phyloP scores from a whole-genome alignment of 768 basidiomycete species.

The Gyrodon lividus region DNA sequence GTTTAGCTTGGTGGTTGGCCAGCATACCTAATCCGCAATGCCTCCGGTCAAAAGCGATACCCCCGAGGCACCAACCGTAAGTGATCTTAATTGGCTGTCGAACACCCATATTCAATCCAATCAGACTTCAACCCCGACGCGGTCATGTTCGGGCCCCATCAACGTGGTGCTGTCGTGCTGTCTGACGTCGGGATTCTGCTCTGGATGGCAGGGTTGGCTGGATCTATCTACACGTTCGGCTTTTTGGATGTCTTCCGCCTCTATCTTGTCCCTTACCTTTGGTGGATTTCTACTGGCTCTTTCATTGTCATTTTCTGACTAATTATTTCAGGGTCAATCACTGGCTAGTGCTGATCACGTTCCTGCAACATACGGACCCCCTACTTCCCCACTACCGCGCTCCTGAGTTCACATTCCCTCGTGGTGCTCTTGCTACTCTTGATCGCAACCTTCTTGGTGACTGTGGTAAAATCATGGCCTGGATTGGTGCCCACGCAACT shows the following conservation, averaged over 20 bases:
- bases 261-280: conserved; percentile 89
- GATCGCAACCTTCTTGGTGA: conserved; percentile 82
- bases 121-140: conserved; percentile 76
- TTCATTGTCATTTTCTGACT: background rate
- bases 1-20: conserved; percentile 80
- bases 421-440: conserved; percentile 89
- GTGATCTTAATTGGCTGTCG: conserved; percentile 25
- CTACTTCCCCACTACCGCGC: conserved; percentile 91
- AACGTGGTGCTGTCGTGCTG: conserved; percentile 69
- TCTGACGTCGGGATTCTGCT: conserved; percentile 82
- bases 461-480: conserved; percentile 75
- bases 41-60: conserved; percentile 83
- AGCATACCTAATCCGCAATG: conserved; percentile 76
- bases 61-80: conserved; percentile 76
- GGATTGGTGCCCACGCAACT: conserved; percentile 82
- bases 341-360: conserved; percentile 96
- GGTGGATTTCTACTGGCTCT: conserved; percentile 36
- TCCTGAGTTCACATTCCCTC: conserved; percentile 86
- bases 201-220: conserved; percentile 61
- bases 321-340: conserved; percentile 65
- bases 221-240: conserved; percentile 58
- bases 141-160: conserved; percentile 82
- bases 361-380: conserved; percentile 98
- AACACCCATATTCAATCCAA: background rate
- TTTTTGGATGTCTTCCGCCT: conserved; percentile 71